These are phyloP conservation scores for Trichosporon ovoides DNA, from an alignment of 1,284 basidiomycete genomes.

Conservation along the genomic window DNA sequence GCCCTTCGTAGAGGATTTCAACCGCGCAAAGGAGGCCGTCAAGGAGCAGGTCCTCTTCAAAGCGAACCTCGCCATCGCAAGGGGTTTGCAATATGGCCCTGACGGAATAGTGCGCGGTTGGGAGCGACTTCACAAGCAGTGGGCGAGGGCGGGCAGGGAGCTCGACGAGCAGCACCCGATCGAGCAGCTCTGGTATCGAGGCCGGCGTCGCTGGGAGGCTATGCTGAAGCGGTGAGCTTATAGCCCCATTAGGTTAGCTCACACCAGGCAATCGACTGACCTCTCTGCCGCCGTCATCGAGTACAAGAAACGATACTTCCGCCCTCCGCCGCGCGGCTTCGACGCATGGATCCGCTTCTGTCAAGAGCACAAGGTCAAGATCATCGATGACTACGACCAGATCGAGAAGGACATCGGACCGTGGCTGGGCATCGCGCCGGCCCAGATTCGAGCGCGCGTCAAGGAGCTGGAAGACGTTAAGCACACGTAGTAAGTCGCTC, in stretches of 20 bases:
- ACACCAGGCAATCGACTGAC: conserved; percentile 41
- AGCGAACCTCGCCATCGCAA: not conserved
- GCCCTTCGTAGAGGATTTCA: not conserved
- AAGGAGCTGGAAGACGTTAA: conserved; percentile 50
- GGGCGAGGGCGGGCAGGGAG: conserved; percentile 10
- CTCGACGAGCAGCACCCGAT: conserved; percentile 40
- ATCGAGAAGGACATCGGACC: conserved; percentile 42
- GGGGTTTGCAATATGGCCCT: conserved; percentile 19
- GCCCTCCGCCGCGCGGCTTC: conserved; percentile 51
- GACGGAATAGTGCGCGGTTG: conserved; percentile 36
- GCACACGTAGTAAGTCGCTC: conserved; percentile 31
- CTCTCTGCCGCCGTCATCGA: conserved; percentile 46
- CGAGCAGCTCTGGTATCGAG: conserved; percentile 33
- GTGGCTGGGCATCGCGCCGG: conserved; percentile 42
- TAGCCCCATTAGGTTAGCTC: not conserved
- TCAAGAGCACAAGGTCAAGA: conserved; percentile 45
- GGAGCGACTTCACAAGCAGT: conserved; percentile 23
- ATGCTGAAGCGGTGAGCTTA: conserved; percentile 35
- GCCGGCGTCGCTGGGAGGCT: conserved; percentile 33
- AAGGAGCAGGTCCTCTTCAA: not conserved
- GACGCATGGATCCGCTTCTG: conserved; percentile 48
- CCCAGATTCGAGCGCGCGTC: conserved; percentile 32
- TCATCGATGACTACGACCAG: conserved; percentile 50
- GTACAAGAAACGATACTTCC: conserved; percentile 46
- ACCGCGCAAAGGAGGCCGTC: not conserved